phyloP scores from a whole-genome alignment of 306 rosid species.

The Ceratonia siliqua region DNA sequence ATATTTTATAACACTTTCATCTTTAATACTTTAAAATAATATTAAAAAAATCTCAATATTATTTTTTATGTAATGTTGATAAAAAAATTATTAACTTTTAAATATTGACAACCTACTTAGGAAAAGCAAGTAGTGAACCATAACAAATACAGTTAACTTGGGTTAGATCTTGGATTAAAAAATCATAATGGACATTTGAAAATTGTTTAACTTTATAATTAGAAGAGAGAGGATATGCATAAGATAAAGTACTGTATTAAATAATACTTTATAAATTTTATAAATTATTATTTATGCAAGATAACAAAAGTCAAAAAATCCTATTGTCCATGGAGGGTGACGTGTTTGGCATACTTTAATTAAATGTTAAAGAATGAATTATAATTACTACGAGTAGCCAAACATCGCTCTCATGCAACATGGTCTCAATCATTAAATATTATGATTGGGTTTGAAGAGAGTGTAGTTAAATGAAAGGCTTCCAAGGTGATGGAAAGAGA shows the following conservation, averaged over 20 bases:
- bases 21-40: too few relatives aligned
- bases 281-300: too few relatives aligned
- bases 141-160: slow-evolving; percentile 22
- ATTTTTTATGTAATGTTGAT: background rate
- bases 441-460: slow-evolving; percentile 47
- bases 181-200: too few relatives aligned
- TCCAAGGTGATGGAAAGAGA: slow-evolving; percentile 46
- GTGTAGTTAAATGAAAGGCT: slow-evolving; percentile 57
- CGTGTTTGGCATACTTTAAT: slow-evolving; percentile 43
- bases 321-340: slow-evolving; percentile 44
- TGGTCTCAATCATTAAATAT: slow-evolving; percentile 61
- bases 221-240: too few relatives aligned
- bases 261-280: slow-evolving; percentile 8
- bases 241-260: too few relatives aligned
- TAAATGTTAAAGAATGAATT: slow-evolving; percentile 28
- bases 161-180: slow-evolving; percentile 19
- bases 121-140: background rate
- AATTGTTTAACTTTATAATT: too few relatives aligned
- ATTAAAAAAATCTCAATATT: too few relatives aligned
- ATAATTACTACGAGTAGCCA: slow-evolving; percentile 40
- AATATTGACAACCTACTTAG: slow-evolving; percentile 34
- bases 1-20: too few relatives aligned
- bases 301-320: too few relatives aligned
- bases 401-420: slow-evolving; percentile 66
- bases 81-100: too few relatives aligned